Evolutionary conservation across 768 basidiomycete species (phyloP), one percentile per base, ranked within the genome.

Genomic region (Glaciozyma antarctica): DNA sequence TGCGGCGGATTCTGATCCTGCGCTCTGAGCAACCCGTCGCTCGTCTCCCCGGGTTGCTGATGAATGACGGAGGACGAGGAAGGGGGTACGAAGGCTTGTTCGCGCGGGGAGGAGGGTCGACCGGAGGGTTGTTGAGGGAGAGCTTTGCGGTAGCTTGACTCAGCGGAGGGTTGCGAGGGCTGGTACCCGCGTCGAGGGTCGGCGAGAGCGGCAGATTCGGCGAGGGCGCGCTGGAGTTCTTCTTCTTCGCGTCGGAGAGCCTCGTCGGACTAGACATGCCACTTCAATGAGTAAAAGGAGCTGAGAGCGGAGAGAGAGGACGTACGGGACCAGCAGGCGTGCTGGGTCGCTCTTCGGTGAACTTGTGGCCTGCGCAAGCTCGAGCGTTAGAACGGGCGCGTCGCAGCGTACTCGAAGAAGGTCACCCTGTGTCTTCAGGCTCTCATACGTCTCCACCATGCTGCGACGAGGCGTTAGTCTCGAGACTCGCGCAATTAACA

Each of bases 221-320:
- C 92, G 32, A 98, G 80, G 0, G 86, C 94, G 7, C 91, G 84
- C 73, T 91, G 88, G 3, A 98, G 84, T 71, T 98, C 94, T 73
- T 94, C 94, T 73, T 97, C 94, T 75, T 98, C 94, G 65, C 83
- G 82, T 17, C 89, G 81, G 17, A 88, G 82, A 51, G 84, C 83
- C 17, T 88, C 89, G 66, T 90, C 90, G 67, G 89, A 88, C 19
- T 85, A 83, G 82, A n/a, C n/a, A n/a, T n/a, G n/a, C n/a, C n/a
- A n/a, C n/a, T n/a, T n/a, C n/a, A n/a, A n/a, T n/a, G n/a, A n/a
- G n/a, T n/a, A n/a, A n/a, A n/a, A n/a, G n/a, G n/a, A n/a, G 38
- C 17, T 7, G 24, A 7, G 12, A 15, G 26, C 21, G n/a, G 26
- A 24, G 13, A 13, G 4, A 30, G 24, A 9, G 19, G 26, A 43